Base-by-base conservation (phyloP, 2,329 filamentous ascomycete genomes). In the Microdochium bolleyi region DNA sequence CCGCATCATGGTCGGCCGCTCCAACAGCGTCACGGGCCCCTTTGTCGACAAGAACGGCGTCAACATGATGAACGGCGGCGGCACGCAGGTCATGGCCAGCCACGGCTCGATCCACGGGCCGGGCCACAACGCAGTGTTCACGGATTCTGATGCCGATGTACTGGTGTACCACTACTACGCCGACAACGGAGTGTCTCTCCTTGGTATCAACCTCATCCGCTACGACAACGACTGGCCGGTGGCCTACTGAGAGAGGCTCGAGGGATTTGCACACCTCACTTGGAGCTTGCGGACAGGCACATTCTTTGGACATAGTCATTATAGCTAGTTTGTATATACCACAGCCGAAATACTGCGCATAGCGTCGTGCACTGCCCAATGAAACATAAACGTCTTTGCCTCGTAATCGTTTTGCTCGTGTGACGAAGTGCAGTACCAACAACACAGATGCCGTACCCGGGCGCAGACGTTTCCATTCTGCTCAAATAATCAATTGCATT, bases 81-180 rank as follows among this genome's bases (percentile, higher is more conserved):
- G 84, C 7, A 83, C 78, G 0, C 69, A 76, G 9, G 74, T 87
- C 0, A 68, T 87, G 2, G 74, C 74, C 50, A 79, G 73, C 37
- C 81, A 86, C 58, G 79, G 67, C 3, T 75, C 64, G 11, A 73
- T 84, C 0, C 86, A 85, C 57, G 83, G 77, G 25, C 82, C 83
- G 19, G 83, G 83, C 55, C 82, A 83, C 41, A 80, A 85, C 60
- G 81, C 79, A 44, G 75, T 84, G 1, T 76, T 79, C 55, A 68
- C 70, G 1, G 81, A 84, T 54, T 62, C 69, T 0, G 65, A 55
- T 0, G 59, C 70, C 11, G 81, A 81, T 1, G 72, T 76, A 4
- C 72, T 85, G 7, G 67, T 85, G 8, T 85, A 85, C 64, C 85
- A 85, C 60, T 80, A 85, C 59, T 84, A 84, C 57, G 69, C 53